Evolutionary conservation across 176 grass and related monocot species (phyloP), one percentile per base, ranked within the genome.

Genomic region (Cenchrus purpureus): DNA sequence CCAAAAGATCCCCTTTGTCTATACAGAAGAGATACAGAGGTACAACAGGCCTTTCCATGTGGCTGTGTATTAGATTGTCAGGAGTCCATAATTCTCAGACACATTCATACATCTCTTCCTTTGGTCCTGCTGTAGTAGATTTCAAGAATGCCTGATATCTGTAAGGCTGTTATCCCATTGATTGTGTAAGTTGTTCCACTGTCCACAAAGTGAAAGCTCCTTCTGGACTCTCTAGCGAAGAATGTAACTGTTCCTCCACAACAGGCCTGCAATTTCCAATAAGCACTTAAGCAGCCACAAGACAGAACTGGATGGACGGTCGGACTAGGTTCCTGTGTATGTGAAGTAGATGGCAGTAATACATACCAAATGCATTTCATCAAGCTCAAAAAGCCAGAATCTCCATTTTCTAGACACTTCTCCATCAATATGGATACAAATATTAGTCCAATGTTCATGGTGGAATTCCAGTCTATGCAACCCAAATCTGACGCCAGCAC

Each of bases 401-500:
- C 37, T 89, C 82, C 95, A 94, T 67, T 87, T 82, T 25, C 37
- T 70, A 68, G 78, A 94, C 82, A 69, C 73, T 65, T 67, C 8
- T 45, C 93, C 96, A 83, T 98, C 93, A n/a, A 98, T 82, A 64
- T 42, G 71, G 19, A 94, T 64, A 68, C 71, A 89, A 70, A 98
- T 91, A 34, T 82, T 63, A 25, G 14, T 83, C 91, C 93, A 98
- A 3, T 87, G 62, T 37, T 46, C 55, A 77, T 93, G 89, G 85
- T 87, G 89, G 61, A 98, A 95, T 87, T 95, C 95, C 77, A 95
- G 73, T 55, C 89, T 90, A 22, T 74, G 74, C 54, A 98, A 48
- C n/a, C 95, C 95, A 88, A 93, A 95, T 12, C 79, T 80, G 79
- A 98, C 29, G 25, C 95, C 93, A 83, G 89, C 71, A 54, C 95